Base-by-base conservation (phyloP, 2,329 filamentous ascomycete species). In the Orbilia brochopaga region DNA sequence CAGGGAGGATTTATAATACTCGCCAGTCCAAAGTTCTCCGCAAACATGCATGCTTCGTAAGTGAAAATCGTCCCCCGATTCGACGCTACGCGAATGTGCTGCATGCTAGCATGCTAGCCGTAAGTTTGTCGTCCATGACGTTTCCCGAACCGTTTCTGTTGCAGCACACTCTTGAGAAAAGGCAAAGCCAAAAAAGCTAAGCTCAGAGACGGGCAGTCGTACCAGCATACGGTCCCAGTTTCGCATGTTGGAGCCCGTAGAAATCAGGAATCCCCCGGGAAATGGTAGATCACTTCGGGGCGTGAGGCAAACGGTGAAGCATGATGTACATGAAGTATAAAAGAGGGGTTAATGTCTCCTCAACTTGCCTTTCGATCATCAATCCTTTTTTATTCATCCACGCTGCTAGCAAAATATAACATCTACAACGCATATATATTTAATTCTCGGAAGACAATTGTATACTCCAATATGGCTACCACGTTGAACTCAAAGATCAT, bases 141-240 rank as follows among this genome's bases (percentile, higher is more conserved):
- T 65, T 72, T 48, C 67, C 55, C 30, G 32, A 70, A 63, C 54
- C 37, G 58, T 70, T 70, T 50, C n/a, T 8, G n/a, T 27, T 70
- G 67, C 67, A 65, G 60, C 67, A 72, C 67, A 72, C 67, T 60
- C 67, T 72, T 50, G 56, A 65, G 35, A 5, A 15, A 42, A 19
- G 27, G 19, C 21, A 11, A 40, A 55, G 21, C 10, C 48, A 30
- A 53, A 13, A 61, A 58, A 60, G 48, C 24, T 59, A 52, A 35
- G 24, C 32, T 32, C 27, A 37, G 35, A 42, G 21, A 32, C 58
- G 48, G 58, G 4, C 48, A 44, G 40, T 32, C 48, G 19, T 7
- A 62, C 54, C 50, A 63, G 37, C n/a, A 32, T 35, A 17, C 27
- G n/a, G 23, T 24, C 37, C 52, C 11, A 19, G 10, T 46, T 42